Base-by-base conservation (phyloP, 257 asterid genomes). In the Eustoma russellianum region DNA sequence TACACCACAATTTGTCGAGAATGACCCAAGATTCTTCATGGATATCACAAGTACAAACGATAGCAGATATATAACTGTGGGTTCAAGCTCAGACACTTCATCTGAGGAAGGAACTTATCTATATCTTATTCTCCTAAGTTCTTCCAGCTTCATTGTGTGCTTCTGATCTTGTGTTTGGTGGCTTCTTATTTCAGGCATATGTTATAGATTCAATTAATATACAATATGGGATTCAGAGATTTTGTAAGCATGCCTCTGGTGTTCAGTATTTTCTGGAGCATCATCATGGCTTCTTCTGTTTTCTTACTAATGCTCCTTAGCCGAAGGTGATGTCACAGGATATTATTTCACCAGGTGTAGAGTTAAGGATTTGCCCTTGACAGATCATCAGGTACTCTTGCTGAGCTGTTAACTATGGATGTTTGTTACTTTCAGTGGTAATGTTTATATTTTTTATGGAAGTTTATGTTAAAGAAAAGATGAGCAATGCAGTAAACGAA, bases 71-170 rank as follows among this genome's bases (percentile, higher is more conserved):
- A 70, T 91, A 45, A 91, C 95, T 66, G 89, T 91, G 84, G 87
- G 87, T 71, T 91, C 98, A 61, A 91, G 83, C 75, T 91, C 98
- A 55, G 81, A 97, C 81, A 79, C 93, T 73, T 87, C 98, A 78
- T 91, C 98, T 58, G 98, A 91, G 98, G 98, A 82, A 84, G 81
- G 90, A 73, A 69, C 70, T 66, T 77, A 69, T 63, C 68, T 69
- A 46, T 69, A 62, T 67, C 80, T 59, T 18, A 59, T 73, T 56
- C 55, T 33, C 19, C 17, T 48, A 13, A 35, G 46, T 50, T 60
- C 33, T 44, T 61, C 46, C 17, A 48, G 53, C 60, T 51, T 49
- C n/a, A 35, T 17, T 45, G 44, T 34, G 46, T 53, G 55, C 35
- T 53, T 19, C 59, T 57, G 30, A 57, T 56, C 19, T 15, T 65